phyloP scores from a whole-genome alignment of 306 rosid species.

The Quercus mongolica region DNA sequence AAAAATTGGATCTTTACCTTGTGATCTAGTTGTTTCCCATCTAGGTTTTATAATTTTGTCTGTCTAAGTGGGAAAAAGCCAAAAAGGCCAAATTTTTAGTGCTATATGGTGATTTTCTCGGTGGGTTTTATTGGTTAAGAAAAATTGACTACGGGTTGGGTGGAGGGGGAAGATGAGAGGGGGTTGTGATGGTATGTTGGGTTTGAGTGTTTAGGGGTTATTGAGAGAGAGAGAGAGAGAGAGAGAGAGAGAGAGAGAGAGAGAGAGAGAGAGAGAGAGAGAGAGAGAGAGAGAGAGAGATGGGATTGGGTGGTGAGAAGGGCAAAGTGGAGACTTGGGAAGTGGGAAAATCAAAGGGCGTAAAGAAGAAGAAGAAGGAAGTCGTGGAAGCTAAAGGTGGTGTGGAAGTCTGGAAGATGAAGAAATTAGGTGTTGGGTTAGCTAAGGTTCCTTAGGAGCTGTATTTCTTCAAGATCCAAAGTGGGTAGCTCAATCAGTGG shows the following conservation, averaged over 20 bases:
- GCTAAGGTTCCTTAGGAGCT: slow-evolving; percentile 75
- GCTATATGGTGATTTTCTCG: slow-evolving; percentile 13
- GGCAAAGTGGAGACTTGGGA: slow-evolving; percentile 78
- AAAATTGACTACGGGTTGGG: slow-evolving; percentile 9
- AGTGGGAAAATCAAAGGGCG: slow-evolving; percentile 58
- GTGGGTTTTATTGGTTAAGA: slow-evolving; percentile 12
- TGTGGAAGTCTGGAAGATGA: slow-evolving; percentile 32
- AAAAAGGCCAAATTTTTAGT: slow-evolving; percentile 27
- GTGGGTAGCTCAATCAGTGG: slow-evolving; percentile 88
- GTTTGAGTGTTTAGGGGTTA: slow-evolving; percentile 45
- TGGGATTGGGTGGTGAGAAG: slow-evolving; percentile 11
- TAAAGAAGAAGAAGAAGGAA: slow-evolving; percentile 50
- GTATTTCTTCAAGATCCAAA: slow-evolving; percentile 99
- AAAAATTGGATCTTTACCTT: slow-evolving; percentile 28
- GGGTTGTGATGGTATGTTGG: slow-evolving; percentile 41
- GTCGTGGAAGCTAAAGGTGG: slow-evolving; percentile 8
- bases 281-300: too few species aligned
- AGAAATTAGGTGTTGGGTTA: slow-evolving; percentile 77
- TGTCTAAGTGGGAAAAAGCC: neutral
- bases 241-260: slow-evolving; percentile 5
- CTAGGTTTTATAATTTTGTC: slow-evolving; percentile 16
- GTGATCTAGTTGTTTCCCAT: slow-evolving; percentile 38
- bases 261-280: too few species aligned
- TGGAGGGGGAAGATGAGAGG: slow-evolving; percentile 35
- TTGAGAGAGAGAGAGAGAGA: slow-evolving; percentile 19